Evolutionary conservation across 768 basidiomycete species (phyloP).

Genomic region (Leccinum pellstonianum): DNA sequence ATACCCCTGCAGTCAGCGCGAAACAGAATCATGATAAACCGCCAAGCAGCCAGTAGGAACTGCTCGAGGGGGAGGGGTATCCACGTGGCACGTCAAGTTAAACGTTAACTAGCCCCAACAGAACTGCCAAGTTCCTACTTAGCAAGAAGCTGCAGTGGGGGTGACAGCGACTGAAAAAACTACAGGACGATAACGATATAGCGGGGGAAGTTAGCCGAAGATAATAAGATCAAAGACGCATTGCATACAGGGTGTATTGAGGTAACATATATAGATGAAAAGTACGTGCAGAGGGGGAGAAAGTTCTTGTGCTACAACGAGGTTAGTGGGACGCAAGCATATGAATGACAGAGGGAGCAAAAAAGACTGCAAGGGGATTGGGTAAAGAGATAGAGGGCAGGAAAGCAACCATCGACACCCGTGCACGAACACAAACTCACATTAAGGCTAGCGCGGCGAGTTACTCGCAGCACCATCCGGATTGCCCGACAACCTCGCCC

Average conservation of each 20-base stretch:
- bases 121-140: neutral
- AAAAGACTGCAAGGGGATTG: neutral
- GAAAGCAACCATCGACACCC: neutral
- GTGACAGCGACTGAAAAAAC: neutral
- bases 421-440: slow-evolving; percentile 1
- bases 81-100: neutral
- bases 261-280: slow-evolving; percentile 8
- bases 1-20: neutral
- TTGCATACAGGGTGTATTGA: slow-evolving; percentile 8
- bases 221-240: neutral
- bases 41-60: neutral
- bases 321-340: slow-evolving; percentile 2
- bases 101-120: neutral
- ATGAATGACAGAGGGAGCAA: neutral
- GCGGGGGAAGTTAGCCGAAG: neutral
- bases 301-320: slow-evolving; percentile 14
- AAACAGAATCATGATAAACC: neutral
- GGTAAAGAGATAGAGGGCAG: neutral
- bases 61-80: neutral
- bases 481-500: slow-evolving; percentile 38
- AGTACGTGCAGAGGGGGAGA: slow-evolving; percentile 5
- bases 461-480: slow-evolving; percentile 35
- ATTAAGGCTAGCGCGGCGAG: slow-evolving; percentile 7
- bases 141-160: neutral
- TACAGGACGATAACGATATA: slow-evolving; percentile 1